Conservation (phyloP, 352 stramenopile genomes). For the Globisporangium nodosum region DNA sequence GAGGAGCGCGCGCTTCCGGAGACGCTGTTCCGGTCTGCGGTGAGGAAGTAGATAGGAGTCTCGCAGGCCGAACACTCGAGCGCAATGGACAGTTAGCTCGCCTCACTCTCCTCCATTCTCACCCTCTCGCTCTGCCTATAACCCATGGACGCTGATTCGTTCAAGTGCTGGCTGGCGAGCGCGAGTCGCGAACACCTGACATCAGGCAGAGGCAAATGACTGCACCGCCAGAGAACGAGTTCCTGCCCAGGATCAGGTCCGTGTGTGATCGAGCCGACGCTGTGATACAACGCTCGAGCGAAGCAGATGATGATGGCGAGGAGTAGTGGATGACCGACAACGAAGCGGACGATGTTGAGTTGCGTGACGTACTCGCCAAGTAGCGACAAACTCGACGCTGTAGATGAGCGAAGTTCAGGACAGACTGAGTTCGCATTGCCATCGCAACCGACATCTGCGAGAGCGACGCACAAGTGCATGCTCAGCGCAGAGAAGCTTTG, state of each 20-base stretch:
- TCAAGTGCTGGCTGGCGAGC: constrained; percentile 43
- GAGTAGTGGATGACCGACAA: constrained; percentile 7
- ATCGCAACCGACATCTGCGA: neutral
- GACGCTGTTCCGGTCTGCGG: constrained; percentile 30
- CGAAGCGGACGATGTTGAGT: neutral
- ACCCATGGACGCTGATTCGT: constrained; percentile 26
- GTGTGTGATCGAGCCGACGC: neutral
- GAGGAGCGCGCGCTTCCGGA: constrained; percentile 55
- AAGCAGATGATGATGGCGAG: neutral
- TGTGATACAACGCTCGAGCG: neutral
- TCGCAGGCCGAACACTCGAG: neutral
- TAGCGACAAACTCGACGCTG: neutral
- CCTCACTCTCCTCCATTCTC: neutral
- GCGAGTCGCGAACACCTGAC: constrained; percentile 40
- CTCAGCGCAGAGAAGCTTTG: too few species aligned
- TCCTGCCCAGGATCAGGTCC: constrained; percentile 38
- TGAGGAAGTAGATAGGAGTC: constrained; percentile 3
- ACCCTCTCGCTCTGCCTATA: neutral
- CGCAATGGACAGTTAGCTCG: neutral
- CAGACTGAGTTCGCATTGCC: too few species aligned
- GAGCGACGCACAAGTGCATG: too few species aligned
- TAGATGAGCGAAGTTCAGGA: too few species aligned
- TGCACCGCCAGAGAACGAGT: constrained; percentile 55
- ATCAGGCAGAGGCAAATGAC: constrained; percentile 32
- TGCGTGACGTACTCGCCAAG: too few species aligned